Conservation (phyloP, 305 asterid genomes). For the Salvia sclarea region DNA sequence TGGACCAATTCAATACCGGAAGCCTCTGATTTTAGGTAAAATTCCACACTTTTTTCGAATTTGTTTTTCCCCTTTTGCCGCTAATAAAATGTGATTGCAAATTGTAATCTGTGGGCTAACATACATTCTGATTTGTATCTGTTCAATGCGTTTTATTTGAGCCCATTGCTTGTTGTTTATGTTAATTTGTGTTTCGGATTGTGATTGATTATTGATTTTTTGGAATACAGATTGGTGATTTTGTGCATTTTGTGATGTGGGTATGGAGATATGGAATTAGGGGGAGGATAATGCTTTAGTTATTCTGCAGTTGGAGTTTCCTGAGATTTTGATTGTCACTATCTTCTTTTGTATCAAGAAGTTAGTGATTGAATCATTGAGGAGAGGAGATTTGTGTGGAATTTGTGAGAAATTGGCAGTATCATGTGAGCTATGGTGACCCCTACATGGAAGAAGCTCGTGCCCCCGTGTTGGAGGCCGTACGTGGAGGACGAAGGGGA, state of each 20-base stretch:
- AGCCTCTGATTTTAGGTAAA: conserved; percentile 40
- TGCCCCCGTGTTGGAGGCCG: conserved; percentile 64
- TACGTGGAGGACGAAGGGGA: conserved; percentile 39
- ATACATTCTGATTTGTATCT: conserved; percentile 6
- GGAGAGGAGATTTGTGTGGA: too few species aligned
- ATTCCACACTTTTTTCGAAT: neutral
- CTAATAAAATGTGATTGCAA: conserved; percentile 16
- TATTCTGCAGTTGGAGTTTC: conserved; percentile 5
- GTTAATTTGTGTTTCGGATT: neutral
- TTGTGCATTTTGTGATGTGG: conserved; percentile 31
- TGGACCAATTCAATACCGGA: conserved; percentile 23
- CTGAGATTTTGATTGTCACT: neutral
- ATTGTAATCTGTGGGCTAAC: conserved; percentile 5
- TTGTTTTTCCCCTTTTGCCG: neutral
- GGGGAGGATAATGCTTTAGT: conserved; percentile 10
- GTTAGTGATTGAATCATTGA: conserved; percentile 30
- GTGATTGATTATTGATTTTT: conserved; percentile 7
- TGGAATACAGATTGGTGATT: conserved; percentile 38
- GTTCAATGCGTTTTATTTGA: conserved; percentile 20
- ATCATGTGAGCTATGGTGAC: conserved; percentile 58
- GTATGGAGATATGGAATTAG: conserved; percentile 28
- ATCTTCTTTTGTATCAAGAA: conserved; percentile 26
- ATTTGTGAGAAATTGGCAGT: conserved; percentile 25
- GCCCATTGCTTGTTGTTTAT: conserved; percentile 25
- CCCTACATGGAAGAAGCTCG: conserved; percentile 55